Base-by-base conservation (phyloP, 495 filamentous ascomycete species). In the Aspergillus carlsbadensis region DNA sequence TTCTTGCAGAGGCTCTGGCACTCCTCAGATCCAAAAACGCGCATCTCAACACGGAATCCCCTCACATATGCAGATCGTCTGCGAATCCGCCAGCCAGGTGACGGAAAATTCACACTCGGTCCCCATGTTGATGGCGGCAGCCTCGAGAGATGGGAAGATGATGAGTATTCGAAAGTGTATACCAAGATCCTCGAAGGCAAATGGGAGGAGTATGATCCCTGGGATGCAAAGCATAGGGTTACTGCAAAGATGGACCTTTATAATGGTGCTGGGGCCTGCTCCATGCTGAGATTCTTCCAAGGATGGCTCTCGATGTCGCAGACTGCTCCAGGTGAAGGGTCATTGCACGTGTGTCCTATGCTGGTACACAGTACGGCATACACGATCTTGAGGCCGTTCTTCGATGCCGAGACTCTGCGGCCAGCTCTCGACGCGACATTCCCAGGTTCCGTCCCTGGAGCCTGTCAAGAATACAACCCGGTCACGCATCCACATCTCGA, bases 71-170 rank as follows among this genome's bases (percentile, higher is more conserved):
- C 86, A 2, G 92, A 96, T 63, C 83, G 92, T 8, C 78, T 96
- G 34, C 87, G 92, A 8, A 96, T 96, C 35, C 61, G 72, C 20
- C 56, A 65, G 36, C 70, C 70, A 5, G 67, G 92, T 20, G 91
- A 96, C 66, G 69, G 83, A 14, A 82, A 82, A 17, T 96, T 96
- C 70, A 87, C 91, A 0, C 80, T 96, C 0, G 91, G 92, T 0
- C 90, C 92, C 4, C 92, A 96, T 65, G 75, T 92, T 10, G 92
- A 96, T 62, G 88, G 90, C 7, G 92, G 92, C 17, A 87, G 84
- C 24, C 82, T 91, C 11, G 92, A 96, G 66, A 81, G 92, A 13
- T 96, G 92, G 92, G 92, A 96, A 67, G 78, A 82, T 35, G 71
- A 82, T 0, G 90, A 89, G 40, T 96, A 96, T 62, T 84, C 88